These are phyloP conservation scores for Aegilops umbellulata DNA, from an alignment of 176 grass and related monocot genomes.

Conservation along the genomic window DNA sequence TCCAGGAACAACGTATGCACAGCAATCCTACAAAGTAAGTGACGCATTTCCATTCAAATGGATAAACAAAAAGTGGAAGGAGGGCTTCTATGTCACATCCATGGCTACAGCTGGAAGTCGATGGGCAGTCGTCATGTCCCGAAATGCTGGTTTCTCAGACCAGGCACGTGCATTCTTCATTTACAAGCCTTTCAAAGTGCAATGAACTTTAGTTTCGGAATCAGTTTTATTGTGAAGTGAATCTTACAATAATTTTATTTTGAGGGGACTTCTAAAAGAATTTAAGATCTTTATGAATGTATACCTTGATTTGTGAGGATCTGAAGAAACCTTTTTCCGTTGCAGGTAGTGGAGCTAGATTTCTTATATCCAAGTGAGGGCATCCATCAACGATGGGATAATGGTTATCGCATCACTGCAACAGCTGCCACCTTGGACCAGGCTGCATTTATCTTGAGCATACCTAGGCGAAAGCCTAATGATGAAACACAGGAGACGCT, in stretches of 20 bases:
- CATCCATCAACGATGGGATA: slow-evolving; percentile 91
- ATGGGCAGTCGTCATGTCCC: slow-evolving; percentile 92
- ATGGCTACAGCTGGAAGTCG: slow-evolving; percentile 89
- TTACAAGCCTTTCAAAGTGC: not conserved
- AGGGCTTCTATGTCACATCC: slow-evolving; percentile 92
- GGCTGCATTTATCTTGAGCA: slow-evolving; percentile 82
- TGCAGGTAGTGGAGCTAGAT: slow-evolving; percentile 94
- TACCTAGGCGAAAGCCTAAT: slow-evolving; percentile 69
- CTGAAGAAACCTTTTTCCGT: not conserved
- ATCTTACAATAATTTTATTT: not conserved
- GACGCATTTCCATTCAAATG: slow-evolving; percentile 98
- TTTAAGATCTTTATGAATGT: not conserved
- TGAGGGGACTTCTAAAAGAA: not conserved
- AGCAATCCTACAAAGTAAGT: slow-evolving; percentile 96
- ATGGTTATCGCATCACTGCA: slow-evolving; percentile 88
- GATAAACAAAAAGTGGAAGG: slow-evolving; percentile 99
- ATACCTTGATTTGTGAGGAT: not conserved
- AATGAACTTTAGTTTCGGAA: not conserved
- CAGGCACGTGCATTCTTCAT: slow-evolving; percentile 54
- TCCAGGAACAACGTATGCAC: slow-evolving; percentile 79
- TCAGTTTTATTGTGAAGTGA: not conserved
- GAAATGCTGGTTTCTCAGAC: slow-evolving; percentile 87
- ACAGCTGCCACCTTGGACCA: slow-evolving; percentile 91
- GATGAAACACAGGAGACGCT: slow-evolving; percentile 97
- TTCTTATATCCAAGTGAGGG: slow-evolving; percentile 97